These are phyloP conservation scores for Penicillium manginii DNA, from an alignment of 495 filamentous ascomycete genomes.

Conservation along the genomic window DNA sequence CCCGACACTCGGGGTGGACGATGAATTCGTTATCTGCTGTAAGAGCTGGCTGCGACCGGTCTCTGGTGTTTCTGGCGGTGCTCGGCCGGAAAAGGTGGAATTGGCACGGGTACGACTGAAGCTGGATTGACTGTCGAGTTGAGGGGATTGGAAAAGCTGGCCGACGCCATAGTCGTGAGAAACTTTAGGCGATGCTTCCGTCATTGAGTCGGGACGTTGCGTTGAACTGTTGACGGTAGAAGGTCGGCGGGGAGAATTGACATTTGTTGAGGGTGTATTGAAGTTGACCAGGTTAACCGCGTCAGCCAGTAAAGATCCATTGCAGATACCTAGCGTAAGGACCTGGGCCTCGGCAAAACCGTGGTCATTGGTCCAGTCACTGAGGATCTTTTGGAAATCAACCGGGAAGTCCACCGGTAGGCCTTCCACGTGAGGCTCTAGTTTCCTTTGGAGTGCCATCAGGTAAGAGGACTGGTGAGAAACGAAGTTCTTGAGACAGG, in stretches of 20 bases:
- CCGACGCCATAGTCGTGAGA: constrained; percentile 54
- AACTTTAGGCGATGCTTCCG: constrained; percentile 63
- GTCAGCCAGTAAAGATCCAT: constrained; percentile 59
- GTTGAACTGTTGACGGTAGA: constrained; percentile 49
- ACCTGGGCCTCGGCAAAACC: constrained; percentile 55
- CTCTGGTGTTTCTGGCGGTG: constrained; percentile 22
- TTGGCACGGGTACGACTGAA: constrained; percentile 36
- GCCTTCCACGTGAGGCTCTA: constrained; percentile 71
- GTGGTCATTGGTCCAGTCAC: constrained; percentile 75
- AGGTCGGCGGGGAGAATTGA: constrained; percentile 46
- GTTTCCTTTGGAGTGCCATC: constrained; percentile 75
- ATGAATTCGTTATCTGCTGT: constrained; percentile 35
- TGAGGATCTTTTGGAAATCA: constrained; percentile 65
- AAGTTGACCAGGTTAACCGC: constrained; percentile 55
- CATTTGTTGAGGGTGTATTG: constrained; percentile 52
- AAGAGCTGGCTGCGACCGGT: constrained; percentile 32
- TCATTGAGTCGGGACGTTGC: constrained; percentile 62
- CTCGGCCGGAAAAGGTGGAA: constrained; percentile 36
- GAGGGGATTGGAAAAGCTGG: constrained; percentile 41
- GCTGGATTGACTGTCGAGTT: constrained; percentile 21
- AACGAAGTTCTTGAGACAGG: constrained; percentile 79
- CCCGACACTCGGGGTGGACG: constrained; percentile 6
- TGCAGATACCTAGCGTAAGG: constrained; percentile 58
- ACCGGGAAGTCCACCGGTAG: constrained; percentile 71
- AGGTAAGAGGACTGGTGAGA: constrained; percentile 82